Percentiles rank a stretch among this genome's conserved stretches.
phyloP scores from a whole-genome alignment of 768 basidiomycete genomes.

The Mycena olivaceomarginata region DNA sequence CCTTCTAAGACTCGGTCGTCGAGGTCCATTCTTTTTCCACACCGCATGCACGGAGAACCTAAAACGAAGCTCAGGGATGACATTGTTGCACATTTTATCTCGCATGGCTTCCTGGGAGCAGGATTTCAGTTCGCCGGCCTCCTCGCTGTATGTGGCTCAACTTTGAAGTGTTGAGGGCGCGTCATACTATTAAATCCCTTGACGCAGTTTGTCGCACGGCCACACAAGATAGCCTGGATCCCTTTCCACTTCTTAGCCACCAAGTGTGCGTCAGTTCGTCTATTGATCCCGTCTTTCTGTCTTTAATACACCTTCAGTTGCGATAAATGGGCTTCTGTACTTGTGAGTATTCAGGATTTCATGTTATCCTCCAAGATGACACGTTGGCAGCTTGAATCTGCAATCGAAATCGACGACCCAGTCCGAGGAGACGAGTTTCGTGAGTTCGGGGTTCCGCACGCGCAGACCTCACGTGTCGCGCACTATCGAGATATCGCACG shows the following conservation, averaged over 20 bases:
- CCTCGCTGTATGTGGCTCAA: not conserved
- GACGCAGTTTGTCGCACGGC: not conserved
- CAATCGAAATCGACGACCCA: not conserved
- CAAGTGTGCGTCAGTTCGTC: not conserved
- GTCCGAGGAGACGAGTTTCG: not conserved
- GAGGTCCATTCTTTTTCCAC: not conserved
- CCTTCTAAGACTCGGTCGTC: not conserved
- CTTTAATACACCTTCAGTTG: not conserved
- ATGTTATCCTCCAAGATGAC: not conserved
- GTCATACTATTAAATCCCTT: not conserved
- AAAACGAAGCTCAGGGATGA: not conserved
- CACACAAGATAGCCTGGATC: not conserved
- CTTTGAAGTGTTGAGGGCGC: too few relatives aligned
- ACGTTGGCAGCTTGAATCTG: not conserved
- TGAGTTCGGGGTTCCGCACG: not conserved
- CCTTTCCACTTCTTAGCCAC: constrained; percentile 3
- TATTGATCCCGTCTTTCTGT: not conserved
- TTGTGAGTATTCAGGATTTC: not conserved
- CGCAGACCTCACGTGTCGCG: not conserved
- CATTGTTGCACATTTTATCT: not conserved
- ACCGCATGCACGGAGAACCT: not conserved
- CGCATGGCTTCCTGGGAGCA: not conserved
- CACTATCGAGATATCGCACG: not conserved
- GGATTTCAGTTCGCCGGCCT: not conserved
- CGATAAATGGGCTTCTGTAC: constrained; percentile 1